Base-by-base conservation (phyloP, 2,329 filamentous ascomycete genomes). In the Colletotrichum lupini region DNA sequence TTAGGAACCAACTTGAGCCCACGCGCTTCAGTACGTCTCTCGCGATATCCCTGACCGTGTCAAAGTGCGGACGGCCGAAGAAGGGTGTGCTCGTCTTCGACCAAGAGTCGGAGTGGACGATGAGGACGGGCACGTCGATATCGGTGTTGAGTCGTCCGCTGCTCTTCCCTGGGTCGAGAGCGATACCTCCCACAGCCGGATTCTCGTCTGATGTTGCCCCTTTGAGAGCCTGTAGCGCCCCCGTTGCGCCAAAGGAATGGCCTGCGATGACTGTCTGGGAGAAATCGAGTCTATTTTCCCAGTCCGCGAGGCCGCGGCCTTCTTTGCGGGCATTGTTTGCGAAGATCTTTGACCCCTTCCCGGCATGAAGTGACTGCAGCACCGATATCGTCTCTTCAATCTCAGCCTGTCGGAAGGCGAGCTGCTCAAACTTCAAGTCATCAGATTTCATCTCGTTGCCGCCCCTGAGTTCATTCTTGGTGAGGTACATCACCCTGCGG, bases 101-200 rank as follows among this genome's bases (percentile, higher is more conserved):
- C 91, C 92, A 93, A 8, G 90, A 89, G 73, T 90, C 87, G 60
- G 90, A 92, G 81, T 93, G 89, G 52, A 93, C 83, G 32, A 93
- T 83, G 59, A 93, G 81, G 2, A 91, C 79, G 1, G 92, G 91
- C 1, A 91, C 88, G 35, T 84, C 77, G 74, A 92, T 85, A 53
- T 91, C 85, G 71, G 84, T 79, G 80, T 93, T 93, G 12, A 93
- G 83, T 0, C 85, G 88, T 0, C 92, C 92, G 74, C 88, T 91
- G 2, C 83, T 82, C 79, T 93, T 93, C 65, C 92, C 92, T 0
- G 92, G 91, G 78, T 93, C 92, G 35, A 93, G 85, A 62, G 90
- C 85, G 73, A 93, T 87, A 24, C 85, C 91, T 3, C 88, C 90
- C 1, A 86, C 84, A 74, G 91, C 87, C 0, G 87, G 86, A 88